Percentiles rank a stretch among this genome's conserved stretches.
Conservation (phyloP, 768 basidiomycete genomes). For the Leccinum rimulosum region DNA sequence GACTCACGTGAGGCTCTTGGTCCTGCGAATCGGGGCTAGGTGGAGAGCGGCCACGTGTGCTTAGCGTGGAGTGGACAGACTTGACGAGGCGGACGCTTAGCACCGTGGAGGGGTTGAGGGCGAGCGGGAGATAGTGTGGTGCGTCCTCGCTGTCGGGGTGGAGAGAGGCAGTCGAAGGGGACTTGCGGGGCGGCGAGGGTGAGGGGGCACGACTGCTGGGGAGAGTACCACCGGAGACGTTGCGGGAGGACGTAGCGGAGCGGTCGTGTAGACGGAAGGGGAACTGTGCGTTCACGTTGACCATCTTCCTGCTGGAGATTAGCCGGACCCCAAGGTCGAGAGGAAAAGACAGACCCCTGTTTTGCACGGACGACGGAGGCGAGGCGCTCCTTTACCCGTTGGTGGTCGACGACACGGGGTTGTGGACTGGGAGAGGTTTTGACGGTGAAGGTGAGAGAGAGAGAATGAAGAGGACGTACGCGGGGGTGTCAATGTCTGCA, state of each 20-base stretch:
- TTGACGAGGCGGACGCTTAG: slow-evolving; percentile 29
- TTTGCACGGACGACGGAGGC: slow-evolving; percentile 57
- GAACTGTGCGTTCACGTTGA: slow-evolving; percentile 57
- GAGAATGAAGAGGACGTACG: slow-evolving; percentile 14
- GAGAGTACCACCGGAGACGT: slow-evolving; percentile 33
- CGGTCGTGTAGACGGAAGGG: slow-evolving; percentile 57
- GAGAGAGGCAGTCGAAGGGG: slow-evolving; percentile 23
- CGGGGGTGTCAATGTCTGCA: slow-evolving; percentile 22
- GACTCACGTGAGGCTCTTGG: slow-evolving; percentile 17
- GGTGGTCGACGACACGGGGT: slow-evolving; percentile 43
- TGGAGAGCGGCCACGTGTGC: slow-evolving; percentile 20
- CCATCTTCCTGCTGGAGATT: slow-evolving; percentile 55
- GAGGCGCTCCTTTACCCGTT: slow-evolving; percentile 49
- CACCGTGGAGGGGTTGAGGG: slow-evolving; percentile 6
- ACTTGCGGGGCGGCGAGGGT: slow-evolving; percentile 19
- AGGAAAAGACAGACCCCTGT: slow-evolving; percentile 46
- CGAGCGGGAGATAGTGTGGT: slow-evolving; percentile 7
- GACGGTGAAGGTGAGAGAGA: background rate
- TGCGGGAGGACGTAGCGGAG: slow-evolving; percentile 31
- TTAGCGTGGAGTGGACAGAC: slow-evolving; percentile 1
- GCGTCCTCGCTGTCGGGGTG: slow-evolving; percentile 19
- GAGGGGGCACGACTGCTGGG: slow-evolving; percentile 21
- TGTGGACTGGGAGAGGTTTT: slow-evolving; percentile 17
- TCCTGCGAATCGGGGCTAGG: slow-evolving; percentile 3
- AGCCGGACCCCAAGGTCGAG: background rate